Conservation (phyloP, 129 eudicot species). For the Escallonia rubra region DNA sequence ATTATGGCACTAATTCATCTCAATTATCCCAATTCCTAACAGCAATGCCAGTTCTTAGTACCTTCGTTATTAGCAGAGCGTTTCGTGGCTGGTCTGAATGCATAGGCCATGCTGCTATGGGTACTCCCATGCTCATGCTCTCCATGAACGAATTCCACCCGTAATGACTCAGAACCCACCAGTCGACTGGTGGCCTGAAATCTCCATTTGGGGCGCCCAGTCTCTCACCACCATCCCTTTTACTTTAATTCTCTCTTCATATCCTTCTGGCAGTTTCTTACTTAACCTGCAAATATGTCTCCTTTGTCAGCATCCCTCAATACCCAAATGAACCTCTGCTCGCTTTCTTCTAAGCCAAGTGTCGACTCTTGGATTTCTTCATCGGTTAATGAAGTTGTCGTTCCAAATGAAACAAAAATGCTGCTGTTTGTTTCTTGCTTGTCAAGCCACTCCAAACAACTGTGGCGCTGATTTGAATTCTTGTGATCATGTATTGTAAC, state of each 20-base stretch:
- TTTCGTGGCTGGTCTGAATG: constrained; percentile 60
- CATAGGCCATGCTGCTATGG: constrained; percentile 56
- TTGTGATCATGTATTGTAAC: background rate
- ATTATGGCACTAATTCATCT: too few species aligned
- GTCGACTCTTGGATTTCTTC: constrained; percentile 59
- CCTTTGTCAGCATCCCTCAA: constrained; percentile 53
- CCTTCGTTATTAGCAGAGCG: constrained; percentile 23
- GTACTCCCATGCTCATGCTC: constrained; percentile 41
- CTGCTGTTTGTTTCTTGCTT: constrained; percentile 47
- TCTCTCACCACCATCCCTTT: constrained; percentile 49
- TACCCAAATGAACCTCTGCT: constrained; percentile 51
- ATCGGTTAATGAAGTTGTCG: constrained; percentile 36
- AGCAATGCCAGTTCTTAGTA: constrained; percentile 25
- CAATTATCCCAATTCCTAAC: constrained; percentile 23
- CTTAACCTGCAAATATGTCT: constrained; percentile 17
- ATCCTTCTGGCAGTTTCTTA: constrained; percentile 30
- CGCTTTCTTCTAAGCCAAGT: constrained; percentile 50
- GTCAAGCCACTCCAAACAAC: constrained; percentile 65
- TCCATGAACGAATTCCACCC: constrained; percentile 67
- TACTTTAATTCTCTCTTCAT: constrained; percentile 33
- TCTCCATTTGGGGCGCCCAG: constrained; percentile 63
- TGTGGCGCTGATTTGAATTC: constrained; percentile 13
- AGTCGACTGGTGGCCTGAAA: constrained; percentile 32
- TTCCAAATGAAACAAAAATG: constrained; percentile 59
- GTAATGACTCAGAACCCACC: constrained; percentile 75